Percentiles rank a stretch among this genome's conserved stretches.
phyloP scores from a whole-genome alignment of 2,329 filamentous ascomycete genomes.

The Beauveria varroae region DNA sequence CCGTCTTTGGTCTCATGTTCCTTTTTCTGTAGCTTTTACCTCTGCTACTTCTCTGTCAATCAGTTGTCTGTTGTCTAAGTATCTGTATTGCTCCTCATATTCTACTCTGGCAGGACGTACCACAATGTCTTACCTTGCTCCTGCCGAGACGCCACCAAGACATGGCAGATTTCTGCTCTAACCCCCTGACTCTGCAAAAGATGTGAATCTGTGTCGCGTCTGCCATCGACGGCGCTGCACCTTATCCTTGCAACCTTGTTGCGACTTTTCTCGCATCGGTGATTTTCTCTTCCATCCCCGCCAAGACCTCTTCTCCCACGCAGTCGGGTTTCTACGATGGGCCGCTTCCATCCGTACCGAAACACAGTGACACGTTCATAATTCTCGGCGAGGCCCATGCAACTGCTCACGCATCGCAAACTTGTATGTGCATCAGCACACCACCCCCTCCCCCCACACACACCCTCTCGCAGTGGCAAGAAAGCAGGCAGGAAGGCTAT shows the following conservation, averaged over 20 bases:
- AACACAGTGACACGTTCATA: no score
- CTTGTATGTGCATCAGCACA: neutral
- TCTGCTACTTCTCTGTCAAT: neutral
- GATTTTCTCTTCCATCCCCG: neutral
- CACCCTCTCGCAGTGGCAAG: no score
- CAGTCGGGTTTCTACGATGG: neutral
- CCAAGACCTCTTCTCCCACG: neutral
- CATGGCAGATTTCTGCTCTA: no score
- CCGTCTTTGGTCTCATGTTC: neutral
- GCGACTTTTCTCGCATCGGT: neutral
- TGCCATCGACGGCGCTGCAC: no score
- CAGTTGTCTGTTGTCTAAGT: neutral
- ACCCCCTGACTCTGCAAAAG: no score
- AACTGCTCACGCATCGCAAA: neutral
- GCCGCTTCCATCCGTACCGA: no score
- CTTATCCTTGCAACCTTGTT: neutral
- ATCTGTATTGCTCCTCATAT: no score
- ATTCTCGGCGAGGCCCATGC: neutral
- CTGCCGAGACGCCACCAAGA: no score
- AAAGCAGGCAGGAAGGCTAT: no score
- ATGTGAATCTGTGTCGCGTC: no score
- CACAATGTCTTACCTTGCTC: neutral
- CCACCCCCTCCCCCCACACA: neutral
- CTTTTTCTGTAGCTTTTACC: neutral
- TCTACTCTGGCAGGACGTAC: no score